Evolutionary conservation across 805 yeast species (phyloP).

Genomic region (Myxozyma monticola): DNA sequence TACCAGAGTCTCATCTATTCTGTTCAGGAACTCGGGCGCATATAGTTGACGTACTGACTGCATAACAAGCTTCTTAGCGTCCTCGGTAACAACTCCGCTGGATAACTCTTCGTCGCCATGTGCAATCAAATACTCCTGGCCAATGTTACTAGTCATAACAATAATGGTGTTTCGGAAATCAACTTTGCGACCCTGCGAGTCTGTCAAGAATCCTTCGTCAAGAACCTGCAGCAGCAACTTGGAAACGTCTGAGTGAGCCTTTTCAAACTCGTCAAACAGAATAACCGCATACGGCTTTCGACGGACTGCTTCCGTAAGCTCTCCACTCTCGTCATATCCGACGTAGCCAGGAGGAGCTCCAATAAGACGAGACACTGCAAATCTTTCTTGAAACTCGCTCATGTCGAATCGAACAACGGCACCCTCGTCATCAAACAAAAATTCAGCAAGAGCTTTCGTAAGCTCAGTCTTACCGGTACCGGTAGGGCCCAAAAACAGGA

Average conservation of each 20-base stretch:
- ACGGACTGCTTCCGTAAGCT: slow-evolving; percentile 92
- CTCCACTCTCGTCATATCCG: slow-evolving; percentile 91
- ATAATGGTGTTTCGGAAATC: slow-evolving; percentile 94
- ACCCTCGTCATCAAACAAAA: slow-evolving; percentile 82
- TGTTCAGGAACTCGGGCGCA: slow-evolving; percentile 93
- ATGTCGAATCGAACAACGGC: slow-evolving; percentile 91
- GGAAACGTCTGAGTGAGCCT: slow-evolving; percentile 94
- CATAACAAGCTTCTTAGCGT: slow-evolving; percentile 58
- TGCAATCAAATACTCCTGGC: slow-evolving; percentile 80
- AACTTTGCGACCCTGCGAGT: slow-evolving; percentile 89
- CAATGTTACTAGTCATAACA: slow-evolving; percentile 95
- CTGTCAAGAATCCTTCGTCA: slow-evolving; percentile 94
- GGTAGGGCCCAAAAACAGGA: slow-evolving; percentile 96
- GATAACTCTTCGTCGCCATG: slow-evolving; percentile 49
- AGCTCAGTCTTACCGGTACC: slow-evolving; percentile 98
- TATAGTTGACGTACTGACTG: slow-evolving; percentile 70
- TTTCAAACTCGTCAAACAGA: slow-evolving; percentile 92
- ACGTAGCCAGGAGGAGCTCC: slow-evolving; percentile 99
- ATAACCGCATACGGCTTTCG: slow-evolving; percentile 93
- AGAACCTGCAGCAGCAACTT: slow-evolving; percentile 86
- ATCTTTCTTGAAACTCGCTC: slow-evolving; percentile 97
- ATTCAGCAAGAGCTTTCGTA: slow-evolving; percentile 88
- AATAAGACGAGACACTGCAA: slow-evolving; percentile 82
- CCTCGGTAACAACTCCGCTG: slow-evolving; percentile 54
- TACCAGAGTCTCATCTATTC: slow-evolving; percentile 90